phyloP scores from a whole-genome alignment of 23 red algal species.

The Agarophyton chilense region DNA sequence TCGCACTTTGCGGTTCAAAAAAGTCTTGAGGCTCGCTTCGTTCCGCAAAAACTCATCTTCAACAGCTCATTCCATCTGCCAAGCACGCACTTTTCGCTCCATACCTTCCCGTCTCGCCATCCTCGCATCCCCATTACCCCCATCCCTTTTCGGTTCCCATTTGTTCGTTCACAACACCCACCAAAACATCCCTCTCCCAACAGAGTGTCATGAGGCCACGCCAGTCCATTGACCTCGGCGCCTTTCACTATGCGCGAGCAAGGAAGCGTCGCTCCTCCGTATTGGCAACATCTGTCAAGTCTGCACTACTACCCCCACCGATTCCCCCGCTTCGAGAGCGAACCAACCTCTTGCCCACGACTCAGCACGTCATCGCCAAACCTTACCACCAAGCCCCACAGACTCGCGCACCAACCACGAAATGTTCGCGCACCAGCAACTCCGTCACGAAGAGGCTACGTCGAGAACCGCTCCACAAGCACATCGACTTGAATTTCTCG shows the following conservation, averaged over 20 bases:
- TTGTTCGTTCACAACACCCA: no score
- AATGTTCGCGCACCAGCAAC: background rate
- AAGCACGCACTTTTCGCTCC: no score
- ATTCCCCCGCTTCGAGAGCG: slow-evolving; percentile 9
- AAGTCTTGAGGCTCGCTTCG: no score
- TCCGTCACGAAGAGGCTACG: background rate
- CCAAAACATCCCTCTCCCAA: no score
- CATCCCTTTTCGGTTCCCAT: no score
- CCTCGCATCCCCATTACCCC: no score
- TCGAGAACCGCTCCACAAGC: slow-evolving; percentile 16
- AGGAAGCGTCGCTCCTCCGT: slow-evolving; percentile 3
- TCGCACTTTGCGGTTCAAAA: no score
- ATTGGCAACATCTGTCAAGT: background rate
- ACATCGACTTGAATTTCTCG: background rate
- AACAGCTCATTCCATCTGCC: no score
- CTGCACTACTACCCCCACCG: background rate
- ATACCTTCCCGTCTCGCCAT: no score
- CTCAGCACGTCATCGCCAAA: background rate
- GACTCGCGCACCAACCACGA: background rate
- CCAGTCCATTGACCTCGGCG: slow-evolving; percentile 26
- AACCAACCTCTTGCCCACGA: slow-evolving; percentile 5
- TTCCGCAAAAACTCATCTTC: no score
- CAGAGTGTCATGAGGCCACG: background rate
- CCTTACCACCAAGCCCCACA: background rate
- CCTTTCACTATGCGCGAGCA: slow-evolving; percentile 9